Percentiles rank a stretch among this genome's conserved stretches.
These are phyloP conservation scores for Apostasia ramifera DNA, from an alignment of 106 monocot genomes.

Conservation along the genomic window DNA sequence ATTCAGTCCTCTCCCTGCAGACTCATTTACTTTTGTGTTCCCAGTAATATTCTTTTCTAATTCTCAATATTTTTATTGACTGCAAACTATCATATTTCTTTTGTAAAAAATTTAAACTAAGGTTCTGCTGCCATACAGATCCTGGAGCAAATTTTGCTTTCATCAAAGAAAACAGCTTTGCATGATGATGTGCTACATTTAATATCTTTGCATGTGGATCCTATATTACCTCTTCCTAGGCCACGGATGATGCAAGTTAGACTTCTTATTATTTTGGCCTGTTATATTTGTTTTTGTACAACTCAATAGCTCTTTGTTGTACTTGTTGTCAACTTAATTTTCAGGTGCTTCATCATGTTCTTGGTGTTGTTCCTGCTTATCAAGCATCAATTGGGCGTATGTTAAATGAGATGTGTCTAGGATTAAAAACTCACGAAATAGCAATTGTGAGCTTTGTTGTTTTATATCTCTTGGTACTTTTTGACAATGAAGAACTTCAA, in stretches of 20 bases:
- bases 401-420: slow-evolving; percentile 94
- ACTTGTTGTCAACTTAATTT: slow-evolving; percentile 6
- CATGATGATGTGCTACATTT: slow-evolving; percentile 86
- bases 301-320: not conserved
- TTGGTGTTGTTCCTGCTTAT: slow-evolving; percentile 77
- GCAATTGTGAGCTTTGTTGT: slow-evolving; percentile 31
- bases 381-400: slow-evolving; percentile 58
- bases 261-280: slow-evolving; percentile 2
- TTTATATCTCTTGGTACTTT: not conserved
- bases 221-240: slow-evolving; percentile 90
- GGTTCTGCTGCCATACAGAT: slow-evolving; percentile 34
- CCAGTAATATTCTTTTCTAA: slow-evolving; percentile 41
- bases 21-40: slow-evolving; percentile 93
- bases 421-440: slow-evolving; percentile 59
- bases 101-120: not conserved
- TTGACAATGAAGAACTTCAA: not conserved
- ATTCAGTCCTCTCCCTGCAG: slow-evolving; percentile 81
- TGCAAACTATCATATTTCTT: not conserved
- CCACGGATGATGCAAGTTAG: slow-evolving; percentile 83
- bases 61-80: not conserved
- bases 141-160: slow-evolving; percentile 71
- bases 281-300: not conserved
- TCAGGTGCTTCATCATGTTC: slow-evolving; percentile 88
- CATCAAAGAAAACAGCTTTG: slow-evolving; percentile 76
- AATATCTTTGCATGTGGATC: slow-evolving; percentile 88